Evolutionary conservation across 768 basidiomycete genomes (phyloP), one percentile per base, ranked within the genome.

Genomic region (Crepidotus variabilis): DNA sequence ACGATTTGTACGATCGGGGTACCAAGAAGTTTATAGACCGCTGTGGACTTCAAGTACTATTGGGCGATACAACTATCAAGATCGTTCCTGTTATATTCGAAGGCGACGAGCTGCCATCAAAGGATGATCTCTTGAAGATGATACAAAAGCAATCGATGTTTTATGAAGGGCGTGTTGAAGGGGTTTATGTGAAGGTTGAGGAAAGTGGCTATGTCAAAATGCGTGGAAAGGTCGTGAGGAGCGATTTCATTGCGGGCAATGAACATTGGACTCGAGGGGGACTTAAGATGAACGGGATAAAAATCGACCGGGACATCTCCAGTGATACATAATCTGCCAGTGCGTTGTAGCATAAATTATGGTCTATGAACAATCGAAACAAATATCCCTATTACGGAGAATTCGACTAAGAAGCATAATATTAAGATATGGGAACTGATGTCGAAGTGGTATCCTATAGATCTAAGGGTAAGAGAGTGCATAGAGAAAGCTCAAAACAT

Each of bases 191-290:
- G 47, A 84, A 84, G 66, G 66, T 79, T 0, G 84, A 85, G 63
- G 67, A 61, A 39, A 65, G 68, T 20, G 69, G 71, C 1, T 65
- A 51, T 47, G 78, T 82, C 0, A 62, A 76, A 7, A 61, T 69
- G 21, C 71, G 84, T 54, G 79, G 78, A 2, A 85, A 86, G 66
- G 75, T 85, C 4, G 84, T 86, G 10, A 69, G 84, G 22, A 74
- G 75, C 9, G 83, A 84, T 64, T 85, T 86, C 58, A 83, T 85
- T 59, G 72, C 82, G 53, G 83, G 84, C 2, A 83, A 85, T 61
- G 81, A 84, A 57, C 83, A 84, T 62, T 85, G 84, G 83, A 75
- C 74, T 9, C 76, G 70, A 63, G 78, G 76, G 0, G 69, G 66
- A n/a, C 1, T 63, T 20, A 50, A 52, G 22, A 52, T 57, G 22